A percentile compares a stretch with the other conserved stretches of the same genome.
phyloP scores from a whole-genome alignment of 2,329 filamentous ascomycete species.

The Chalaropsis ovoidea region DNA sequence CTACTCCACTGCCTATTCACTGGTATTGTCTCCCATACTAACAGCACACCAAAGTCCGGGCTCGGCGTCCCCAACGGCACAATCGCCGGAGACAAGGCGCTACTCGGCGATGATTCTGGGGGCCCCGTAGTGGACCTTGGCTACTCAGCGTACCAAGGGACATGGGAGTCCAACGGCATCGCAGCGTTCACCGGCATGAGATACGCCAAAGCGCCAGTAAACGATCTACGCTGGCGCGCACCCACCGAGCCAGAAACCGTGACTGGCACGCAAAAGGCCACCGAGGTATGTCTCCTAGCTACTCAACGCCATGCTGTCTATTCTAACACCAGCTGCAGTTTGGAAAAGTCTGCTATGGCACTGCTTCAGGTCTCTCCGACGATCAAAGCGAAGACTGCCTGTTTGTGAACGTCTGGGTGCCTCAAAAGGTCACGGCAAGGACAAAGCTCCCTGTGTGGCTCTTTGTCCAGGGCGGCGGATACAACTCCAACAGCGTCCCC shows the following conservation, averaged over 20 bases:
- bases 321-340: constrained; percentile 27
- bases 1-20: background rate
- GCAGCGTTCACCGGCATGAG: constrained; percentile 32
- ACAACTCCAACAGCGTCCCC: constrained; percentile 38
- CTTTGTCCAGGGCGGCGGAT: constrained; percentile 39
- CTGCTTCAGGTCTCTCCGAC: constrained; percentile 12
- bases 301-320: constrained; percentile 30
- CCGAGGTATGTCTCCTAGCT: constrained; percentile 19
- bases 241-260: constrained; percentile 32
- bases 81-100: background rate
- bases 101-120: constrained; percentile 3
- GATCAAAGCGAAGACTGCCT: constrained; percentile 41
- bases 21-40: background rate
- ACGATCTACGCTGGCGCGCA: constrained; percentile 34
- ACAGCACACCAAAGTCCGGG: constrained; percentile 5
- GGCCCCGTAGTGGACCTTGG: constrained; percentile 15
- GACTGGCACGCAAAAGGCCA: constrained; percentile 29
- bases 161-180: constrained; percentile 19
- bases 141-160: constrained; percentile 19
- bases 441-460: constrained; percentile 35
- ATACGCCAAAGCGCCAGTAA: constrained; percentile 35
- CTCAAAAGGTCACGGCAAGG: constrained; percentile 30
- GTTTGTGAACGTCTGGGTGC: constrained; percentile 41
- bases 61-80: constrained; percentile 16
- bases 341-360: constrained; percentile 22